A percentile compares a stretch with the other conserved stretches of the same genome.
phyloP scores from a whole-genome alignment of 2,329 filamentous ascomycete species.

The Pseudogymnoascus sp. region DNA sequence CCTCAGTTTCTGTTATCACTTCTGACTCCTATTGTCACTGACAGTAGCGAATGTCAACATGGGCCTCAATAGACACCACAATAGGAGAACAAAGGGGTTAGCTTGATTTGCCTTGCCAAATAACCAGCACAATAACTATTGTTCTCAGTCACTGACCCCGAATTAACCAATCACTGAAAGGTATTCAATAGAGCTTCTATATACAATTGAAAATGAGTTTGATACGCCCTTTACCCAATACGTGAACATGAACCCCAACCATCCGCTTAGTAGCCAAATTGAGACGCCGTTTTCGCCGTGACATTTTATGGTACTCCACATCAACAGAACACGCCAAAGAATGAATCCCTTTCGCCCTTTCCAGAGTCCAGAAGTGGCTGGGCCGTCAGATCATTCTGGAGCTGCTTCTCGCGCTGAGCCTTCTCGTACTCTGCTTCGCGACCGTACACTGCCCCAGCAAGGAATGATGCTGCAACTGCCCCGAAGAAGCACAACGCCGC shows the following conservation, averaged over 20 bases:
- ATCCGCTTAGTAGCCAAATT: neutral
- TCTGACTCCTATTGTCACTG: neutral
- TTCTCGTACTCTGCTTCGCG: neutral
- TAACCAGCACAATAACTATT: neutral
- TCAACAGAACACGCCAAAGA: neutral
- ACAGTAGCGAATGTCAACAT: neutral
- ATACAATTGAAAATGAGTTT: neutral
- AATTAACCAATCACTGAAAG: slow-evolving; percentile 3
- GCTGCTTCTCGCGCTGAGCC: neutral
- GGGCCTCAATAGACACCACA: neutral
- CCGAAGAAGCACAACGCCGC: neutral
- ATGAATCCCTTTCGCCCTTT: neutral
- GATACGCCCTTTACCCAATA: neutral
- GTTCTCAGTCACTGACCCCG: neutral
- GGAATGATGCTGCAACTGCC: neutral
- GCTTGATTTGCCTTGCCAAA: neutral
- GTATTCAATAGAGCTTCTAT: neutral
- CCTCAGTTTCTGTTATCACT: neutral
- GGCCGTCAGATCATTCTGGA: neutral
- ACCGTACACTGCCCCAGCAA: neutral
- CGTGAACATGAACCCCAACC: neutral
- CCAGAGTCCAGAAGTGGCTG: neutral
- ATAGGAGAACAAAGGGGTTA: neutral
- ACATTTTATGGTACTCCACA: neutral
- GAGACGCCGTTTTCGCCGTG: neutral